Evolutionary conservation across 441 rosid species (phyloP), one percentile per base, ranked within the genome.

Genomic region (Populus hybrid): DNA sequence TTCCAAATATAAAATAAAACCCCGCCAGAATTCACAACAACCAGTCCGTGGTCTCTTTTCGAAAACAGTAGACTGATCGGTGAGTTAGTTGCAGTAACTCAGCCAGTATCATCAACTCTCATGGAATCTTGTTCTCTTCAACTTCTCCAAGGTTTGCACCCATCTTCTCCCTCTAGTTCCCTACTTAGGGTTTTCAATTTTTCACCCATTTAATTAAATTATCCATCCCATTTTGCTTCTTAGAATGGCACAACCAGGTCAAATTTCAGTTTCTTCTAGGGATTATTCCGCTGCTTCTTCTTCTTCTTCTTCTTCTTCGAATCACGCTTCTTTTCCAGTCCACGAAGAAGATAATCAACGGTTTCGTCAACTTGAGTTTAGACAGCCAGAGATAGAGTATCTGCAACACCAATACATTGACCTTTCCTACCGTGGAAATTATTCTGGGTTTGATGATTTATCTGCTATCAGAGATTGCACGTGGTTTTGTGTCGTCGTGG

Each of bases 401-500:
- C 66, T 4, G 28, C 66, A 61, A 21, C 66, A 82, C 76, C 84
- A 80, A 14, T 84, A 70, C 10, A 9, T 67, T 61, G 88, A 83
- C 38, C 72, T 86, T 78, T 77, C 81, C 36, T 85, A 83, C 71
- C 84, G 87, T 57, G 89, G 90, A 24, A 87, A 88, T 78, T 70
- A 87, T 73, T 35, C 79, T 12, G 75, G 77, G 64, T 78, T 76
- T 5, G 87, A 84, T 66, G 84, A 86, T 70, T 68, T 66, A 11
- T 50, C 89, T 10, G 38, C 69, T 23, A 79, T 85, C 64, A 83
- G 93, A 0, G 93, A 91, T 69, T 98, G 93, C 72, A 87, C 97
- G 16, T 96, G 98, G 94, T 88, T 97, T 75, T 94, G 97, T 86
- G 81, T 91, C 86, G 88, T 92, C 77, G 97, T 93, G 21, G 85